Conservation (phyloP, 129 eudicot genomes). For the Solidago caesia region DNA sequence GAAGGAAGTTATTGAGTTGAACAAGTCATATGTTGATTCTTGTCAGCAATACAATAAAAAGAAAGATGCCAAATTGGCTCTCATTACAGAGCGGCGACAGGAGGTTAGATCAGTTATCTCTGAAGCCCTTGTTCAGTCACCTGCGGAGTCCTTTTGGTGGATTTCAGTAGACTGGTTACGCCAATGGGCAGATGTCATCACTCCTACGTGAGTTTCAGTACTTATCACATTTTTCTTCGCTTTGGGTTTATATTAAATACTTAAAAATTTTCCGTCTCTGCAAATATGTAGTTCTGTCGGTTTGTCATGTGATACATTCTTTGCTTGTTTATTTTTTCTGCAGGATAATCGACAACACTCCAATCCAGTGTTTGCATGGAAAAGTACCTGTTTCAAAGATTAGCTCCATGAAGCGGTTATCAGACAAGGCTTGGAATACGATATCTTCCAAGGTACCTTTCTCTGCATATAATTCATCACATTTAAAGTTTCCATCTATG, state of each 20-base stretch:
- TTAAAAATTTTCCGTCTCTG: neutral
- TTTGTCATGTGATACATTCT: neutral
- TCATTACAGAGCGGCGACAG: constrained; percentile 64
- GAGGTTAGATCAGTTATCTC: constrained; percentile 86
- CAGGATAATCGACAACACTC: constrained; percentile 76
- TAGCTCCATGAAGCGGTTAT: constrained; percentile 72
- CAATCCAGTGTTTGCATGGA: constrained; percentile 77
- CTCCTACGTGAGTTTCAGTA: constrained; percentile 49
- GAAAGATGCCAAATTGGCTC: constrained; percentile 55
- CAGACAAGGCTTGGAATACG: constrained; percentile 73
- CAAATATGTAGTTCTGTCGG: too few relatives aligned
- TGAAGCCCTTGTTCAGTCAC: constrained; percentile 75
- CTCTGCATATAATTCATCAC: neutral
- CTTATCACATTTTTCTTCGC: constrained; percentile 12
- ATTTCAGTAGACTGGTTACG: constrained; percentile 92
- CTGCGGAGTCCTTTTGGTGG: constrained; percentile 69
- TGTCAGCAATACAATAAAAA: constrained; percentile 60
- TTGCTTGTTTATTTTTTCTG: constrained; percentile 25
- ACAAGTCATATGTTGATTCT: constrained; percentile 51
- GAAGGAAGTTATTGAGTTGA: constrained; percentile 55
- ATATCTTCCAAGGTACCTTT: constrained; percentile 68
- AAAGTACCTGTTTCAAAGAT: constrained; percentile 82
- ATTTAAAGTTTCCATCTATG: neutral
- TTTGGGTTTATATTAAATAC: constrained; percentile 4
- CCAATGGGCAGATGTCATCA: constrained; percentile 80